Percentiles rank a stretch among this genome's conserved stretches.
Conservation (phyloP, 257 asterid species). For the Vinca minor region DNA sequence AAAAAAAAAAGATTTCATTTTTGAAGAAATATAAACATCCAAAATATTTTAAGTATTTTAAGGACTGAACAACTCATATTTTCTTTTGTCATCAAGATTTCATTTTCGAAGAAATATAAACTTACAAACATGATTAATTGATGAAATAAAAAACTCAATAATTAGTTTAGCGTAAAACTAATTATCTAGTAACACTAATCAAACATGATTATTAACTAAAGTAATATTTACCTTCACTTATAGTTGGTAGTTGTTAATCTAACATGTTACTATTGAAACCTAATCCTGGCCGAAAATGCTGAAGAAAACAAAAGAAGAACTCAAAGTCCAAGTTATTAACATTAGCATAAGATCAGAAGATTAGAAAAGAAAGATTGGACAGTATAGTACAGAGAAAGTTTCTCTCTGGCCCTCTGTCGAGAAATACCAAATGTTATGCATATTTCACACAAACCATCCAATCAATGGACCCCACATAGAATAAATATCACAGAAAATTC, state of each 20-base stretch:
- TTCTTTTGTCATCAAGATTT: too few relatives aligned
- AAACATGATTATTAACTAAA: not conserved
- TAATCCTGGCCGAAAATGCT: constrained; percentile 10
- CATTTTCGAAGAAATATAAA: too few relatives aligned
- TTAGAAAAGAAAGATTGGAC: not conserved
- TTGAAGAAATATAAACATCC: too few relatives aligned
- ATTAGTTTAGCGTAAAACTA: too few relatives aligned
- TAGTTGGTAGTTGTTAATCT: constrained; percentile 13
- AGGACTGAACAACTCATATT: too few relatives aligned
- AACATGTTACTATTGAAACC: constrained; percentile 15
- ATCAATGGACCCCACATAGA: constrained; percentile 24
- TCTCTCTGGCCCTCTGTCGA: not conserved
- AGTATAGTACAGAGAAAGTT: not conserved
- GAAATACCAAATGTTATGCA: constrained; percentile 13
- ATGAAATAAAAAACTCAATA: too few relatives aligned
- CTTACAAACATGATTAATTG: too few relatives aligned
- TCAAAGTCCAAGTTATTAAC: not conserved
- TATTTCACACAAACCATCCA: constrained; percentile 16
- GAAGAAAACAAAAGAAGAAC: not conserved
- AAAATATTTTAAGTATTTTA: too few relatives aligned
- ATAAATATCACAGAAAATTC: constrained; percentile 28
- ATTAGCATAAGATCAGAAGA: not conserved
- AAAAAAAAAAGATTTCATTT: too few relatives aligned
- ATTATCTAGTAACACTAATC: too few relatives aligned
- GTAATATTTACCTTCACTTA: not conserved